Base-by-base conservation (phyloP, 768 basidiomycete genomes). In the Neoboletus subvelutipes region DNA sequence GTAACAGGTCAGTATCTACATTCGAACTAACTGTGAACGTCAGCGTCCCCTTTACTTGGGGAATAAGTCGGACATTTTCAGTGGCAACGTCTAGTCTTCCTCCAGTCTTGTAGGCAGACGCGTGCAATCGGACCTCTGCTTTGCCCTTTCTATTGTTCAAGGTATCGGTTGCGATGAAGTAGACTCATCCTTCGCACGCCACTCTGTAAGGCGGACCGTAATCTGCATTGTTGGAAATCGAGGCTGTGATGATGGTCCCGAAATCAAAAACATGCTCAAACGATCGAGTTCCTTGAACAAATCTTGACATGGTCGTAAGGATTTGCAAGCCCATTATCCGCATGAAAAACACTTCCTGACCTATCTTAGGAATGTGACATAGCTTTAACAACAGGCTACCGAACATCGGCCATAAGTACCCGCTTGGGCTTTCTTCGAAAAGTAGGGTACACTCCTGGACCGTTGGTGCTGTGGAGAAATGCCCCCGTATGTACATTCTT, bases 51-150 rank as follows among this genome's bases (percentile, higher is more conserved):
- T 74, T 50, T 73, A 69, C 59, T 57, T 74, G 33, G 73, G 71
- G 18, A 57, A 49, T 22, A 74, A 71, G 47, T 41, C 47, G 70
- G 42, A 73, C 52, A 72, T 74, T 37, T 56, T 74, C 34, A 55
- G 37, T 40, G 72, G 69, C 11, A 63, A 67, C 37, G 52, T 69
- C 33, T 50, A 40, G 50, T 6, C 18, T 49, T 29, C 33, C 24
- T 20, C 54, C 10, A 36, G 26, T 41, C 34, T 12, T n/a, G 17
- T 45, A 24, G 24, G n/a, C 40, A 42, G 17, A 28, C 13, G 26
- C 26, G 24, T 28, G 31, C 26, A 36, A 42, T n/a, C 0, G 17
- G 9, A 36, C 12, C 29, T 47, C 1, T 34, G 39, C 17, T 41
- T 41, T 57, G 34, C 26, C 36, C 15, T 37, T 37, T 33, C n/a